phyloP scores from a whole-genome alignment of 2,329 filamentous ascomycete genomes.

The Fusarium brevicatenulatum region DNA sequence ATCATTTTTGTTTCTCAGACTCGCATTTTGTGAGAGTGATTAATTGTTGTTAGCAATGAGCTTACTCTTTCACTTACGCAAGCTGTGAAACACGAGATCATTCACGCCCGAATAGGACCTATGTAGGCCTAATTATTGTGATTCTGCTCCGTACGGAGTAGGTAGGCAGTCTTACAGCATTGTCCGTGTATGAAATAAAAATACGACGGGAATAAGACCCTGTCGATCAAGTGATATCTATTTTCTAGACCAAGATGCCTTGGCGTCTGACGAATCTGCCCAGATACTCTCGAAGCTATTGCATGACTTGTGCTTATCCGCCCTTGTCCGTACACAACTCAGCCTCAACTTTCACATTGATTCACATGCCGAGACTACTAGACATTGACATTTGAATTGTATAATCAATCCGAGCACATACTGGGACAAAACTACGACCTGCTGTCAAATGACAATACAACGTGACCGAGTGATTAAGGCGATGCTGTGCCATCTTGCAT shows the following conservation, averaged over 20 bases:
- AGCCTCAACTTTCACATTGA: background rate
- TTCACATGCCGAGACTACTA: background rate
- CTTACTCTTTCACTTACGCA: background rate
- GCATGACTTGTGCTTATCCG: background rate
- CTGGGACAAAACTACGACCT: background rate
- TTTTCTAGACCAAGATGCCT: background rate
- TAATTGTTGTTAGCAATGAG: background rate
- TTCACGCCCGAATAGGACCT: background rate
- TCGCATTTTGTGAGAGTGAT: background rate
- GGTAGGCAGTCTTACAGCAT: background rate
- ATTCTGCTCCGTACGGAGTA: background rate
- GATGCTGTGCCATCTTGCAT: conserved; percentile 24
- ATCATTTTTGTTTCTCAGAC: background rate
- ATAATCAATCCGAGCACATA: background rate
- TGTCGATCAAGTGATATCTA: background rate
- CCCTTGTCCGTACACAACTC: background rate
- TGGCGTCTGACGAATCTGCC: background rate
- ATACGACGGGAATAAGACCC: conserved; percentile 22
- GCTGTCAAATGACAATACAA: background rate
- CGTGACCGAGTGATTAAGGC: conserved; percentile 23
- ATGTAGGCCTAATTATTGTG: background rate
- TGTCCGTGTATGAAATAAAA: background rate
- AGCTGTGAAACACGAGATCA: background rate
- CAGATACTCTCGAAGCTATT: background rate
- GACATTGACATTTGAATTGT: no score